Percentiles rank a stretch among this genome's conserved stretches.
Evolutionary conservation across 2,329 filamentous ascomycete genomes (phyloP).

Genomic region (Penicillium janthinellum): DNA sequence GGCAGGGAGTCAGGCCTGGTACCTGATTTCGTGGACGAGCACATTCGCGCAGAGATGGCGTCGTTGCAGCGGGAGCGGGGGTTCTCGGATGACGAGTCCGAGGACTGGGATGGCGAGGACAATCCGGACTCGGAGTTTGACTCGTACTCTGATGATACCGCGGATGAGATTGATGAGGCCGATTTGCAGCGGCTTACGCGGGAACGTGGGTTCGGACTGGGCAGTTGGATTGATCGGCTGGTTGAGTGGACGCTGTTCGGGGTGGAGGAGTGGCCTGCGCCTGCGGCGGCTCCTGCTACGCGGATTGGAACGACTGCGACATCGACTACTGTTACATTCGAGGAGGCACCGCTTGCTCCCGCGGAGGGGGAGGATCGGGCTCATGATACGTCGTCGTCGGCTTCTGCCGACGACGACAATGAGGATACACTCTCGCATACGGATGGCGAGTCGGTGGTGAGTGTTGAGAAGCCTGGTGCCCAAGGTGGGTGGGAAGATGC

Average conservation of each 20-base stretch:
- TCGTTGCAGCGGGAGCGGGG: conserved; percentile 28
- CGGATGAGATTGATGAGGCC: conserved; percentile 52
- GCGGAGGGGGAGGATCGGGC: neutral
- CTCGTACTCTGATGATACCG: conserved; percentile 17
- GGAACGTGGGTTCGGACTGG: conserved; percentile 57
- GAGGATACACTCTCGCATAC: conserved; percentile 27
- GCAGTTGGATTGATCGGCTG: conserved; percentile 58
- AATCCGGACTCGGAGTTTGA: conserved; percentile 38
- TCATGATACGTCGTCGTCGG: conserved; percentile 16
- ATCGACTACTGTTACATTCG: conserved; percentile 28
- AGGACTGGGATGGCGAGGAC: conserved; percentile 14
- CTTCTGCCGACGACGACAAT: conserved; percentile 26
- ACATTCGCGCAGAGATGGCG: conserved; percentile 43
- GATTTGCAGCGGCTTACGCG: conserved; percentile 56
- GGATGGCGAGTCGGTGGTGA: conserved; percentile 31
- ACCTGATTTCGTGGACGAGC: conserved; percentile 56
- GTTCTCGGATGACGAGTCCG: conserved; percentile 25
- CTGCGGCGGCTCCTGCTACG: conserved; percentile 5
- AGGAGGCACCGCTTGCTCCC: conserved; percentile 10
- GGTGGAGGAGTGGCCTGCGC: conserved; percentile 48
- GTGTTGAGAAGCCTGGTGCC: conserved; percentile 40
- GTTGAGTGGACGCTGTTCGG: conserved; percentile 61
- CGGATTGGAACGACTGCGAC: conserved; percentile 25
- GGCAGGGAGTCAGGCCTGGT: conserved; percentile 26
- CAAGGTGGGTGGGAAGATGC: conserved; percentile 60